A percentile compares a stretch with the other conserved stretches of the same genome.
phyloP scores from a whole-genome alignment of 2,329 filamentous ascomycete species.

The Fusarium coffeatum region DNA sequence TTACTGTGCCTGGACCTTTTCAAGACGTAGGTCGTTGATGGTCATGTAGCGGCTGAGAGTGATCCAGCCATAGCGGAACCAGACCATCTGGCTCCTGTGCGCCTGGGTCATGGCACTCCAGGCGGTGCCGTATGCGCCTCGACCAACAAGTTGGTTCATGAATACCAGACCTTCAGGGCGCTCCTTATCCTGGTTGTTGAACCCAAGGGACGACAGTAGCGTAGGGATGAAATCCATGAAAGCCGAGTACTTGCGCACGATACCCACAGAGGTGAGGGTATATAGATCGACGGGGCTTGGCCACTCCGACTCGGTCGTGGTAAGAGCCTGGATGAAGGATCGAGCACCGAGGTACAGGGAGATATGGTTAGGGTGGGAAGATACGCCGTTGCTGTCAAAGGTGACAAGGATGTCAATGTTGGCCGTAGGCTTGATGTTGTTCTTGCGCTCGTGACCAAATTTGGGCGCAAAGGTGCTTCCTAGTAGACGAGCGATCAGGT shows the following conservation, averaged over 20 bases:
- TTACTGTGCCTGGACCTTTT: conserved; percentile 50
- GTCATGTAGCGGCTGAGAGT: conserved; percentile 92
- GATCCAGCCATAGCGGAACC: conserved; percentile 98
- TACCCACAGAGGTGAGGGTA: conserved; percentile 77
- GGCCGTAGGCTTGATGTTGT: conserved; percentile 55
- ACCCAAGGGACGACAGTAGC: conserved; percentile 59
- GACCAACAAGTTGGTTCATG: conserved; percentile 75
- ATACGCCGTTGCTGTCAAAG: conserved; percentile 86
- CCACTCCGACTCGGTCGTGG: conserved; percentile 73
- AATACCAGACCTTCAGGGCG: conserved; percentile 74
- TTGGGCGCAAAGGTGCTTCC: conserved; percentile 79
- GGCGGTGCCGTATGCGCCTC: conserved; percentile 65
- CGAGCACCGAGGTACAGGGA: conserved; percentile 86
- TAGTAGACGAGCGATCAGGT: conserved; percentile 76
- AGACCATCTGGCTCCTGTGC: conserved; percentile 96
- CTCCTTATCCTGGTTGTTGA: conserved; percentile 47
- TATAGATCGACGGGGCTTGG: conserved; percentile 84
- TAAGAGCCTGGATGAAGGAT: conserved; percentile 75
- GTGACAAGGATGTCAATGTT: conserved; percentile 87
- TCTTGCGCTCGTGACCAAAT: conserved; percentile 54
- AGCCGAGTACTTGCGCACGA: conserved; percentile 83
- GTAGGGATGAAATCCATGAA: conserved; percentile 82
- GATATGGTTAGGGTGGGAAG: conserved; percentile 91
- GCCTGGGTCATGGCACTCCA: conserved; percentile 89
- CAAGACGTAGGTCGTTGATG: conserved; percentile 83